These are phyloP conservation scores for Termitomyces sp. DNA, from an alignment of 768 basidiomycete species.

Conservation along the genomic window DNA sequence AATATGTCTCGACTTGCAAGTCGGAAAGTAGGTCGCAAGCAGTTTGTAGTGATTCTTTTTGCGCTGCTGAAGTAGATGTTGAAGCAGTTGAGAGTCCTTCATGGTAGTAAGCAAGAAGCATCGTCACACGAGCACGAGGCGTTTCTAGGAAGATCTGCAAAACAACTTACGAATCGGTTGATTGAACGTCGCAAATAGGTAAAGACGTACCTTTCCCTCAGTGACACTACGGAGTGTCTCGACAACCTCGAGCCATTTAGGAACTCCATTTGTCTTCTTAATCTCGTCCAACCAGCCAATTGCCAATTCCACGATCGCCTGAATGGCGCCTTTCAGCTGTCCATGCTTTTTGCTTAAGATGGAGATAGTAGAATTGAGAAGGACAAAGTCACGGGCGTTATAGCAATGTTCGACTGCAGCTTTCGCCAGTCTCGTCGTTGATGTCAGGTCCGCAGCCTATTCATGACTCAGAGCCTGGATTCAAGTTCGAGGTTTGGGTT, in stretches of 20 bases:
- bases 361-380: slow-evolving; percentile 65
- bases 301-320: slow-evolving; percentile 85
- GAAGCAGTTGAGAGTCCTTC: slow-evolving; percentile 56
- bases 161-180: not conserved
- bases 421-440: slow-evolving; percentile 85
- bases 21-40: slow-evolving; percentile 92
- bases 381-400: slow-evolving; percentile 59
- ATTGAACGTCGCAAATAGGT: not conserved
- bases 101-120: slow-evolving; percentile 78
- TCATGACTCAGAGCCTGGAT: slow-evolving; percentile 1
- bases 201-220: slow-evolving; percentile 81
- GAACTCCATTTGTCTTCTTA: slow-evolving; percentile 57
- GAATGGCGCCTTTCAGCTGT: slow-evolving; percentile 85
- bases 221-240: slow-evolving; percentile 89
- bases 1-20: slow-evolving; percentile 97
- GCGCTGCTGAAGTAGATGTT: slow-evolving; percentile 33
- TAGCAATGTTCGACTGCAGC: slow-evolving; percentile 69
- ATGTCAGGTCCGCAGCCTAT: slow-evolving; percentile 87
- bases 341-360: slow-evolving; percentile 93
- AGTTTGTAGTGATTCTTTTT: slow-evolving; percentile 70
- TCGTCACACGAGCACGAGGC: slow-evolving; percentile 90
- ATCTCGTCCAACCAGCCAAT: slow-evolving; percentile 81
- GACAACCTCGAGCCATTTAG: slow-evolving; percentile 81
- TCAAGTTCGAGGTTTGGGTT: not conserved
- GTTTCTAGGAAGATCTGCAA: slow-evolving; percentile 92